Evolutionary conservation across 108 stramenopile genomes (phyloP), one percentile per base, ranked within the genome.

Genomic region (Fragilaria crotonensis): DNA sequence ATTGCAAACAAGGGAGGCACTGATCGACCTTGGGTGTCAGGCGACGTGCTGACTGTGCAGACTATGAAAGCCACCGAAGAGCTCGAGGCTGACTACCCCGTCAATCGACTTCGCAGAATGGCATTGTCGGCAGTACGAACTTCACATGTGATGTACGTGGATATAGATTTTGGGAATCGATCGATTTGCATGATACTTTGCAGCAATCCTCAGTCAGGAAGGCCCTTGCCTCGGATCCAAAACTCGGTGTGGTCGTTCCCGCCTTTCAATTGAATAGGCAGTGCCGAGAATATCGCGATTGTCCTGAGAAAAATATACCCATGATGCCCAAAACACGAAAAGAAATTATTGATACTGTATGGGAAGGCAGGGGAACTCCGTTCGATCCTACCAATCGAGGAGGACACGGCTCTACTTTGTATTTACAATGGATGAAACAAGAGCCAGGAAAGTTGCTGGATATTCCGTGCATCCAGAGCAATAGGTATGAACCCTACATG

Each of bases 121-220:
- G 95, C 93, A 27, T 62, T 94, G 25, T 50, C 59, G 4, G 47
- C 30, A 14, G 90, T 93, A 14, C 53, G 41, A 41, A 89, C 87
- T 0, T 61, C 85, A 2, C 84, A 88, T 68, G 72, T 91, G 52
- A 60, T 94, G 2, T 90, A 90, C 56, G 71, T 83, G 17, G 95
- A 96, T 69, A 79, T 96, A 30, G 95, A 96, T 64, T 90, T 66
- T 94, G 93, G 93, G 72, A 81, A 0, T 71, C 80, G 28, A 50
- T 67, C 22, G 67, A 78, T 53, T 68, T 94, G 7, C 72, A 84
- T 47, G 71, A 83, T 0, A 77, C 66, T 5, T 54, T 92, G 0
- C 32, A 19, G 20, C 32, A 28, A 7, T n/a, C 29, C 7, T 33
- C 45, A 27, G 55, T 84, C 25, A 69, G 63, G 18, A 60, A 68